phyloP scores from a whole-genome alignment of 805 yeast species.

The Pichia eremophila region DNA sequence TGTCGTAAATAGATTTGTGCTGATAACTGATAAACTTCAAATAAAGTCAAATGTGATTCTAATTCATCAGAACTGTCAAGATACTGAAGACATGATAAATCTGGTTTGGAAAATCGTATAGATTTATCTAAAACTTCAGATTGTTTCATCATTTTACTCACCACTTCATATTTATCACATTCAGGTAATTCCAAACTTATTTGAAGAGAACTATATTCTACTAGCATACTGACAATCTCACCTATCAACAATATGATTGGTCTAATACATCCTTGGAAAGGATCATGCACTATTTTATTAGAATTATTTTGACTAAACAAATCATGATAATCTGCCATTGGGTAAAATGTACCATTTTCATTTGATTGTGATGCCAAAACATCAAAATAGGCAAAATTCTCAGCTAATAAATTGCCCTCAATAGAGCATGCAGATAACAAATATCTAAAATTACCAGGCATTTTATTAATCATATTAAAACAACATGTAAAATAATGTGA shows the following conservation, averaged over 20 bases:
- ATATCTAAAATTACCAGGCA: conserved; percentile 22
- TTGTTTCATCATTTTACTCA: conserved; percentile 11
- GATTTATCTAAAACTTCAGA: conserved; percentile 12
- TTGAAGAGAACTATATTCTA: conserved; percentile 15
- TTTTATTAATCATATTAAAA: conserved; percentile 17
- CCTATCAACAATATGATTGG: conserved; percentile 30
- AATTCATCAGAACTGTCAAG: conserved; percentile 16
- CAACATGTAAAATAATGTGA: conserved; percentile 23
- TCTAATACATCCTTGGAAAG: conserved; percentile 34
- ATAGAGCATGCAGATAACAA: conserved; percentile 23
- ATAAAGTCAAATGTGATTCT: conserved; percentile 26
- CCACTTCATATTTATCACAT: conserved; percentile 15
- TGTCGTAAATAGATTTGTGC: conserved; percentile 20
- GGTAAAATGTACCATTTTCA: conserved; percentile 29
- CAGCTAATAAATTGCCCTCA: conserved; percentile 28
- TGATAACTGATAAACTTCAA: conserved; percentile 26
- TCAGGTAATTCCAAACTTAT: conserved; percentile 14
- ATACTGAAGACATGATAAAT: conserved; percentile 12
- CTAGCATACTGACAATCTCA: conserved; percentile 27
- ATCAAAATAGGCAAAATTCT: conserved; percentile 33
- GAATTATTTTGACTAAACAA: conserved; percentile 16
- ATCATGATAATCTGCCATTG: conserved; percentile 25
- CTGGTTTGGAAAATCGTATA: conserved; percentile 15
- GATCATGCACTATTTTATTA: conserved; percentile 22
- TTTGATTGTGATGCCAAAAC: conserved; percentile 31